Evolutionary conservation across 352 stramenopile species (phyloP).

Genomic region (Phytophthora sp.): DNA sequence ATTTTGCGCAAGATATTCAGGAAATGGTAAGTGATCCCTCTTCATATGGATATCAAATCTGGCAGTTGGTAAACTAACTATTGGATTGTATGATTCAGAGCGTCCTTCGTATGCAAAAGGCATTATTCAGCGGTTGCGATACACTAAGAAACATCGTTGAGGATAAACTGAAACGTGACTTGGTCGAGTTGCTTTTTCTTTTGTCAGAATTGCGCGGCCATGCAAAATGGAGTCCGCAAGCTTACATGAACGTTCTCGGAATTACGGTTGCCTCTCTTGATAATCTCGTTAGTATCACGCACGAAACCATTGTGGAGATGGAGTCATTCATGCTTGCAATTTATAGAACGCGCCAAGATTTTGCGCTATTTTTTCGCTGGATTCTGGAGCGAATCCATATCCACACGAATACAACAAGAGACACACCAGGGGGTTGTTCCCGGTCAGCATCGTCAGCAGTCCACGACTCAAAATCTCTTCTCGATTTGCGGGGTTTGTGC

Average conservation of each 20-base stretch:
- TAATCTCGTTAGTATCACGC: constrained; percentile 29
- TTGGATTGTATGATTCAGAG: constrained; percentile 35
- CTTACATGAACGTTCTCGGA: constrained; percentile 45
- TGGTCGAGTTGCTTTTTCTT: constrained; percentile 51
- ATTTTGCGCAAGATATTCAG: constrained; percentile 85
- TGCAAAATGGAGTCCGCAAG: constrained; percentile 46
- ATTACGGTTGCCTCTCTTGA: constrained; percentile 44
- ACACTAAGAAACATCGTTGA: constrained; percentile 39
- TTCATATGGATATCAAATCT: too few species aligned
- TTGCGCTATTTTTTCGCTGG: constrained; percentile 69
- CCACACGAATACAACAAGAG: constrained; percentile 50
- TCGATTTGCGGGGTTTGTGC: constrained; percentile 64
- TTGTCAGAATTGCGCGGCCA: constrained; percentile 62
- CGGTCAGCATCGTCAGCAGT: not conserved
- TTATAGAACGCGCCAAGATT: constrained; percentile 67
- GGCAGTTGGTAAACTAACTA: too few species aligned
- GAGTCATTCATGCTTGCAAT: constrained; percentile 50
- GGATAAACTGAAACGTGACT: constrained; percentile 40
- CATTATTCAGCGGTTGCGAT: constrained; percentile 48
- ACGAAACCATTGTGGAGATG: constrained; percentile 49
- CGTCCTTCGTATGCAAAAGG: constrained; percentile 64
- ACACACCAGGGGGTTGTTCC: not conserved
- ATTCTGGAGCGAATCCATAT: constrained; percentile 63
- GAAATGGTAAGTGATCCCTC: constrained; percentile 81
- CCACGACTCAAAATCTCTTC: constrained; percentile 44